Evolutionary conservation across 345 rosid species (phyloP).

Genomic region (Gossypium mustelinum): DNA sequence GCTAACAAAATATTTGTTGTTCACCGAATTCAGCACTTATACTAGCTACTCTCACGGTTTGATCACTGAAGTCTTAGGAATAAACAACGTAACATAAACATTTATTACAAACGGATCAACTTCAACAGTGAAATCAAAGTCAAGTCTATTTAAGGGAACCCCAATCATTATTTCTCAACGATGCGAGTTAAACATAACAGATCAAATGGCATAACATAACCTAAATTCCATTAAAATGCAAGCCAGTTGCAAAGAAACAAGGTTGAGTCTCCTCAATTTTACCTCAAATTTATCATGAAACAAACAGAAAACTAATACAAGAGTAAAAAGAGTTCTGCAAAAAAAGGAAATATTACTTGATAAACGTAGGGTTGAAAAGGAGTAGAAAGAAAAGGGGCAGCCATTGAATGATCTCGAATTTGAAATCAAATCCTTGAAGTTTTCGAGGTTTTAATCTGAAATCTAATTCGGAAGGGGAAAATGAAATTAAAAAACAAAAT

Average conservation of each 20-base stretch:
- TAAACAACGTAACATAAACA: neutral
- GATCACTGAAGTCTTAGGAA: neutral
- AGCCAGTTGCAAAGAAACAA: neutral
- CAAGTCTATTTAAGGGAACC: neutral
- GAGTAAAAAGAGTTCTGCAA: neutral
- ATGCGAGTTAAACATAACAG: slow-evolving; percentile 10
- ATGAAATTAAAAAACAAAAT: neutral
- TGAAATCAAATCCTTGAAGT: neutral
- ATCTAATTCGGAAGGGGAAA: neutral
- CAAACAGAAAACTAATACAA: slow-evolving; percentile 4
- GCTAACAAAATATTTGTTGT: neutral
- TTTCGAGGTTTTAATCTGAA: neutral
- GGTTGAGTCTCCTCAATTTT: neutral
- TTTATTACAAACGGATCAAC: neutral
- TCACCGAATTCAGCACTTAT: neutral
- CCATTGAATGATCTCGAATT: slow-evolving; percentile 41
- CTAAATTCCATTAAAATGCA: slow-evolving; percentile 8
- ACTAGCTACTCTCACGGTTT: neutral
- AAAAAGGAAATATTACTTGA: slow-evolving; percentile 45
- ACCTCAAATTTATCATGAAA: slow-evolving; percentile 11
- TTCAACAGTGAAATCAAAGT: neutral
- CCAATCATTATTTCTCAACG: slow-evolving; percentile 10
- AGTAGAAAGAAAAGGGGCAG: slow-evolving; percentile 92
- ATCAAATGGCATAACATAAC: slow-evolving; percentile 28
- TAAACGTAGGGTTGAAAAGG: slow-evolving; percentile 99